These are phyloP conservation scores for Marasmius tenuissimus DNA, from an alignment of 1,284 basidiomycete genomes.

Conservation along the genomic window DNA sequence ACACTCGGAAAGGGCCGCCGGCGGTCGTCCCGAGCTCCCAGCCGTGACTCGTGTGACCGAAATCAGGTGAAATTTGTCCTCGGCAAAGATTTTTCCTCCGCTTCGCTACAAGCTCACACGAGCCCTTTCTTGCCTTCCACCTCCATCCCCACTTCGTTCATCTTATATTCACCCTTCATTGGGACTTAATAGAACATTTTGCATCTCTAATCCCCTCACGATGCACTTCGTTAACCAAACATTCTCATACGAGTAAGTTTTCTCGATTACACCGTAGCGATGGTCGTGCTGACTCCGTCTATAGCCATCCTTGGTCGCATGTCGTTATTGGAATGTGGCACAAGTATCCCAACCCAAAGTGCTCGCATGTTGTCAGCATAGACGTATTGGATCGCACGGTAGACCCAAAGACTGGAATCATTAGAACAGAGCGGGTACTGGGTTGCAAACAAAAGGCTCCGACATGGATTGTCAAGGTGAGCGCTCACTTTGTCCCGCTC, in stretches of 20 bases:
- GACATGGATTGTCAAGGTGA: constrained; percentile 80
- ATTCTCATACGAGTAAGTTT: constrained; percentile 70
- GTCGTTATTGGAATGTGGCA: constrained; percentile 89
- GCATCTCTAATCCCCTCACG: background rate
- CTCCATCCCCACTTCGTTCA: constrained; percentile 2
- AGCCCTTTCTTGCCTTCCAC: background rate
- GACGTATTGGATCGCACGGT: constrained; percentile 86
- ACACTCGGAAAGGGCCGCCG: background rate
- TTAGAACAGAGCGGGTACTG: constrained; percentile 84
- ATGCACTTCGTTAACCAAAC: constrained; percentile 80
- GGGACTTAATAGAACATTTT: constrained; percentile 5
- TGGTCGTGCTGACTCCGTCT: background rate
- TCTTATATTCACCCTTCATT: constrained; percentile 10
- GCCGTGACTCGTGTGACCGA: background rate
- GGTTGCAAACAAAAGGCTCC: constrained; percentile 88
- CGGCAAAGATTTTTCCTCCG: background rate
- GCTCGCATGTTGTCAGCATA: constrained; percentile 88
- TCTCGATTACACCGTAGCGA: background rate
- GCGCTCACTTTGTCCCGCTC: constrained; percentile 21
- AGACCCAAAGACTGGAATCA: constrained; percentile 81
- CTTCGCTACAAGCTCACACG: constrained; percentile 4
- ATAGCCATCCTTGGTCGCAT: constrained; percentile 85
- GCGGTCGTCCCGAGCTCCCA: background rate
- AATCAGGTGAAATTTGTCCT: background rate
- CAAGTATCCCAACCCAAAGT: constrained; percentile 94